A percentile compares a stretch with the other conserved stretches of the same genome.
These are phyloP conservation scores for Xylaria sp. DNA, from an alignment of 2,329 filamentous ascomycete species.

Conservation along the genomic window DNA sequence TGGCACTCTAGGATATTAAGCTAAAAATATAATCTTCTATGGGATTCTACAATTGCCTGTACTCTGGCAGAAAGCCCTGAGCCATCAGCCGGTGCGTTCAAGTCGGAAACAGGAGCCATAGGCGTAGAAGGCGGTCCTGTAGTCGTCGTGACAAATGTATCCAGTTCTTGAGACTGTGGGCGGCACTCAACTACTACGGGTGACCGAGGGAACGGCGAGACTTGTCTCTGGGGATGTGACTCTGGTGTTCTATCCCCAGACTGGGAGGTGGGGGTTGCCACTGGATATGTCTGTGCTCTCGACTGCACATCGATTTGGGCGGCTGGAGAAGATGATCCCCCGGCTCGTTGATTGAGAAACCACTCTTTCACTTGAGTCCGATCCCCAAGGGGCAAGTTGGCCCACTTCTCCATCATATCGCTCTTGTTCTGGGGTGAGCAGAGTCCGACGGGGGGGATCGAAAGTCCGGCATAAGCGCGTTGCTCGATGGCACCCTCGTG, in stretches of 20 bases:
- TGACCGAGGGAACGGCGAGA: neutral
- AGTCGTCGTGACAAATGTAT: neutral
- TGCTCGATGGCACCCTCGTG: neutral
- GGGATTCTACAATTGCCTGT: neutral
- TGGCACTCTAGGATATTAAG: neutral
- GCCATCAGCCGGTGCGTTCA: neutral
- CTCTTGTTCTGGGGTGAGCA: neutral
- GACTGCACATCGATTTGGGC: neutral
- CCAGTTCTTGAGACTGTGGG: neutral
- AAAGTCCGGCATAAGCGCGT: neutral
- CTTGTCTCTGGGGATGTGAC: neutral
- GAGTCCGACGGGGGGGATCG: neutral
- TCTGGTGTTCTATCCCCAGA: neutral
- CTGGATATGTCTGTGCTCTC: neutral
- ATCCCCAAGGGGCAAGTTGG: neutral
- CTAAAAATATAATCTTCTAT: conserved; percentile 3
- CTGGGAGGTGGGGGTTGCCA: neutral
- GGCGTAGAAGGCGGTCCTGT: neutral
- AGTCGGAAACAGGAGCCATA: neutral
- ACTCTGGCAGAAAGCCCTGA: neutral
- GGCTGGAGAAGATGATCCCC: neutral
- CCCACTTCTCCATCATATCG: conserved; percentile 1
- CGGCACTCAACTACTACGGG: neutral
- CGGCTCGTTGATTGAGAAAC: neutral
- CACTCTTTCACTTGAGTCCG: neutral